Base-by-base conservation (phyloP, 2,329 filamentous ascomycete genomes). In the Aspergillus sp. region DNA sequence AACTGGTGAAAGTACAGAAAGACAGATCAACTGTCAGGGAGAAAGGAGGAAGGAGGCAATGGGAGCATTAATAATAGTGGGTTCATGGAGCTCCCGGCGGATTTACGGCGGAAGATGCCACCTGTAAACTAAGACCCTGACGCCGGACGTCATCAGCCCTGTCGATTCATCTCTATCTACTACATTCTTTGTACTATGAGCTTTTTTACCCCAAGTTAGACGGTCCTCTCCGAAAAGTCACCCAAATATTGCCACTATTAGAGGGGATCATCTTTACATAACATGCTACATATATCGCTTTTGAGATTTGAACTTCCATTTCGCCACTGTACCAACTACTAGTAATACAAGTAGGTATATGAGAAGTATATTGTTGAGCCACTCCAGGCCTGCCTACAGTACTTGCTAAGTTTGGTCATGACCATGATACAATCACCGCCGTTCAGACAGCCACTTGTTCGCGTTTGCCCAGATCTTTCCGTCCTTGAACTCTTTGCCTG, bases 401-500 rank as follows among this genome's bases (percentile, higher is more conserved):
- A 47, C 41, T 43, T 54, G 43, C 22, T 55, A 38, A 31, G 15
- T 45, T 38, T 17, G 7, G 41, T 54, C 41, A 31, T 25, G 30
- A 34, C 31, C 46, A 46, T 31, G n/a, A 31, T 23, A 38, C 25
- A 51, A 56, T 75, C 66, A 80, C 64, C 77, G 75, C 55, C 77
- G 67, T 38, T 72, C 74, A 41, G 71, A 69, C 64, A 89, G 74
- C 87, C 87, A 90, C 55, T 81, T 80, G 67, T 89, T 84, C 4
- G 84, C 84, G 59, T 85, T 82, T n/a, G 80, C 80, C 82, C 87
- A 89, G 48, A 82, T 67, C 66, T 84, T 82, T 56, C 81, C 79
- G 41, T 83, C 81, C 66, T 83, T 79, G 69, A 84, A 77, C 53
- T 83, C 81, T 50, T 79, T 81, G 15, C 82, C 82, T 2, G 83